Evolutionary conservation across 495 filamentous ascomycete genomes (phyloP), one percentile per base, ranked within the genome.

Genomic region (Penicillium atrosanguineum): DNA sequence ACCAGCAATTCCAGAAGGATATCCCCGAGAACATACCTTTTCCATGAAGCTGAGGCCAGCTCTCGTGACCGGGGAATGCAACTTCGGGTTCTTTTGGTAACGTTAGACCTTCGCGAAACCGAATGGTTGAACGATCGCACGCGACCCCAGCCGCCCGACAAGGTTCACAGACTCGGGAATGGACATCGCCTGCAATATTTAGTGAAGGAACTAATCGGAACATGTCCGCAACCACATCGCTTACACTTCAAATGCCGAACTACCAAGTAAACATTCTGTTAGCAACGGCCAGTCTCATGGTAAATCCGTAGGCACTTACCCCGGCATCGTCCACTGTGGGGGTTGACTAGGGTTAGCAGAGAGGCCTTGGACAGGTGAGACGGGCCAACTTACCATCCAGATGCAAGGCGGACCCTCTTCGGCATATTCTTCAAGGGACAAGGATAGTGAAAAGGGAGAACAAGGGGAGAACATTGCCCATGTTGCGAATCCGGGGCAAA

Each of bases 161-260:
- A 31, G 56, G 61, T 8, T 28, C 20, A n/a, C 66, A 69, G 15
- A 19, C 41, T n/a, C 42, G 36, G 9, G 43, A 26, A 6, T 61
- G 21, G 7, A 57, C 19, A 41, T 69, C 63, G 14, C 66, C 66
- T 69, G 21, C 2, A 21, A 2, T 7, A 4, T 14, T 4, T 6
- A 9, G 7, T 51, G 20, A 18, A 20, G 5, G 18, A 4, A 16
- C 12, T 31, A 0, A 11, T 6, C 9, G 7, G 0, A 7, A 26
- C 6, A 4, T 18, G 11, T 18, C 1, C 1, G 7, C 3, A 6
- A 16, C 16, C 3, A 14, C 0, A n/a, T 18, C 9, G 3, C 65
- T 20, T 52, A 67, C 66, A 69, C 50, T 57, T 69, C 9, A 67
- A 31, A 55, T 69, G 63, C 3, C 66, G 66, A 20, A 25, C 66